Conservation (phyloP, 148 eudicot genomes). For the Arctostaphylos glauca region DNA sequence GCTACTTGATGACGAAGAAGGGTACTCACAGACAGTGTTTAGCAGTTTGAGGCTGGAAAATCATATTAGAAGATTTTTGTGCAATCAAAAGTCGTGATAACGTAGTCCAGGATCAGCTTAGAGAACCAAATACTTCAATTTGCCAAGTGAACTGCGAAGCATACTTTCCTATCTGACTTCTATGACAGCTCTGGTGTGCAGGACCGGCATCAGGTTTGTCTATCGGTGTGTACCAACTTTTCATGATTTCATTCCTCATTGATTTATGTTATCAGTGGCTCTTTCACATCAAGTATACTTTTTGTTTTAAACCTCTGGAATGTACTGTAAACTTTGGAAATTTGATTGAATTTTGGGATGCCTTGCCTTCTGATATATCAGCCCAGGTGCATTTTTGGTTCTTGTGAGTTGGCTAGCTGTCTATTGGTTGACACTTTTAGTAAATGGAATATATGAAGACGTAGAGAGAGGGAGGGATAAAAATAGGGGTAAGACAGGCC, state of each 20-base stretch:
- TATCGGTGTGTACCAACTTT: background rate
- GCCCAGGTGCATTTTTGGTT: background rate
- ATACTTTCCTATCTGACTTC: background rate
- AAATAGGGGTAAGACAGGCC: background rate
- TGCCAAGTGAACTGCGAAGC: constrained; percentile 6
- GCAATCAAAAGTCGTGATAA: background rate
- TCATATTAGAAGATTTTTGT: background rate
- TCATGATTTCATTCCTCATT: background rate
- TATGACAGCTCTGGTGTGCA: background rate
- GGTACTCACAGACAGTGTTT: background rate
- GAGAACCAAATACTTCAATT: background rate
- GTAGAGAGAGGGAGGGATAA: background rate
- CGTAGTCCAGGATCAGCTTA: background rate
- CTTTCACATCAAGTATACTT: background rate
- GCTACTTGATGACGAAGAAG: background rate
- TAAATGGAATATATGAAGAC: background rate
- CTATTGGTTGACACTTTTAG: background rate
- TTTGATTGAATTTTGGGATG: background rate
- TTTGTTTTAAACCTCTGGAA: background rate
- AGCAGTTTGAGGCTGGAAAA: background rate
- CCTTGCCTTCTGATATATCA: background rate
- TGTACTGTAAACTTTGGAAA: background rate
- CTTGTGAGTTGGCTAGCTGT: background rate
- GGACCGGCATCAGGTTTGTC: background rate
- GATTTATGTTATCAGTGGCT: background rate